Evolutionary conservation across 1,284 basidiomycete genomes (phyloP).

Genomic region (Singerocomus inundabilis): DNA sequence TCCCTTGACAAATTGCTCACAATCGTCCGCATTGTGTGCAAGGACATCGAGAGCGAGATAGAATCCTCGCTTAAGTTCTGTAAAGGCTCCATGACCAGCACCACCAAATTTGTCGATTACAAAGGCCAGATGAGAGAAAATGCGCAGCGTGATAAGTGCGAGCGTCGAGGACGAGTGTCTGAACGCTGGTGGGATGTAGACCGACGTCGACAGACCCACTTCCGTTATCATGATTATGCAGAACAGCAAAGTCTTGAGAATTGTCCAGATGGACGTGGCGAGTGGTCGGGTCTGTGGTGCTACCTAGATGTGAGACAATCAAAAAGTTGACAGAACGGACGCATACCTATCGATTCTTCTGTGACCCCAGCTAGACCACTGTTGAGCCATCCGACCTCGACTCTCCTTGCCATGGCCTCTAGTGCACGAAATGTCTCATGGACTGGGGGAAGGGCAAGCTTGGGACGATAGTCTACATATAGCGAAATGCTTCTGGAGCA

Average conservation of each 20-base stretch:
- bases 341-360: constrained; percentile 40
- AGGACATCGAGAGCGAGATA: constrained; percentile 72
- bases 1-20: constrained; percentile 42
- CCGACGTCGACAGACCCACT: constrained; percentile 51
- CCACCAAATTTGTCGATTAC: constrained; percentile 74
- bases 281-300: constrained; percentile 44
- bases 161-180: constrained; percentile 43
- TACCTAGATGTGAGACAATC: constrained; percentile 20
- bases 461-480: constrained; percentile 46
- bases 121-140: constrained; percentile 63
- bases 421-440: constrained; percentile 43
- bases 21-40: constrained; percentile 43
- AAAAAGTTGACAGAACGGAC: not conserved
- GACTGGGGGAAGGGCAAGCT: constrained; percentile 45
- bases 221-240: constrained; percentile 66
- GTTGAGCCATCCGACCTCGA: constrained; percentile 55
- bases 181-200: constrained; percentile 44
- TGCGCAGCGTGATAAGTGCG: constrained; percentile 49
- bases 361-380: constrained; percentile 41
- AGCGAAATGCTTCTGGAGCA: constrained; percentile 47
- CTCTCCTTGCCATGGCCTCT: constrained; percentile 35
- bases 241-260: constrained; percentile 70
- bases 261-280: constrained; percentile 52
- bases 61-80: constrained; percentile 66
- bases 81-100: constrained; percentile 49